phyloP scores from a whole-genome alignment of 139 green algal genomes.

The Medakamo hakoo region DNA sequence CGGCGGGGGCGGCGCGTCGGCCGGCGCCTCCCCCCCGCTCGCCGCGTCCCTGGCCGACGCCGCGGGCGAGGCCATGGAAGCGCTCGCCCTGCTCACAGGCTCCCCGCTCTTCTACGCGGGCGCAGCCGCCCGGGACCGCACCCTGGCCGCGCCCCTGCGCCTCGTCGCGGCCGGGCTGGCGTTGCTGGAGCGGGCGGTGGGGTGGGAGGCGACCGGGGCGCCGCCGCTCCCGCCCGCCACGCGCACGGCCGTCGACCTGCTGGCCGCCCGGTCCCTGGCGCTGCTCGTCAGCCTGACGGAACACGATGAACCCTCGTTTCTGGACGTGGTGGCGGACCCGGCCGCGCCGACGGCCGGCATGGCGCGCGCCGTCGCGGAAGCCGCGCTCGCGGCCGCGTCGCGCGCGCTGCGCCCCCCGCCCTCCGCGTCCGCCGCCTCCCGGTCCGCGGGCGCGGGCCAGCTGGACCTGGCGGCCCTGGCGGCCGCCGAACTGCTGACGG shows the following conservation, averaged over 20 bases:
- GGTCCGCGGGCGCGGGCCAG: conserved; percentile 15
- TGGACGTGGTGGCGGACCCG: background rate
- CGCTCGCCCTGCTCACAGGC: background rate
- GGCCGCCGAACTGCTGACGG: conserved; percentile 17
- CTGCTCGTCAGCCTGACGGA: background rate
- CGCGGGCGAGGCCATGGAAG: background rate
- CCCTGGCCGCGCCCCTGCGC: background rate
- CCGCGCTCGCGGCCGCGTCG: background rate
- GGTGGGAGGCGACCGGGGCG: background rate
- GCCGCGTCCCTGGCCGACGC: background rate
- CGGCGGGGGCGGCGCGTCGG: too few relatives aligned
- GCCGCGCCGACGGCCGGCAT: background rate
- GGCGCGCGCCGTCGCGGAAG: background rate
- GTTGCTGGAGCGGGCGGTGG: background rate
- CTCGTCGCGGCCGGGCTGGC: background rate
- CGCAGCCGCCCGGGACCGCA: background rate
- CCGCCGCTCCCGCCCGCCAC: too few relatives aligned
- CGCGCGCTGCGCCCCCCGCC: background rate
- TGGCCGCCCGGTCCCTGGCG: background rate
- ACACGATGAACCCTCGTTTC: background rate
- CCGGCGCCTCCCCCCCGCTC: background rate
- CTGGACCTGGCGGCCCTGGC: conserved; percentile 19
- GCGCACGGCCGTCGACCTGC: background rate
- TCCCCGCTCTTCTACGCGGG: background rate
- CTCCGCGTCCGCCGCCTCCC: too few relatives aligned